phyloP scores from a whole-genome alignment of 768 basidiomycete genomes.

The Suillus americanus region DNA sequence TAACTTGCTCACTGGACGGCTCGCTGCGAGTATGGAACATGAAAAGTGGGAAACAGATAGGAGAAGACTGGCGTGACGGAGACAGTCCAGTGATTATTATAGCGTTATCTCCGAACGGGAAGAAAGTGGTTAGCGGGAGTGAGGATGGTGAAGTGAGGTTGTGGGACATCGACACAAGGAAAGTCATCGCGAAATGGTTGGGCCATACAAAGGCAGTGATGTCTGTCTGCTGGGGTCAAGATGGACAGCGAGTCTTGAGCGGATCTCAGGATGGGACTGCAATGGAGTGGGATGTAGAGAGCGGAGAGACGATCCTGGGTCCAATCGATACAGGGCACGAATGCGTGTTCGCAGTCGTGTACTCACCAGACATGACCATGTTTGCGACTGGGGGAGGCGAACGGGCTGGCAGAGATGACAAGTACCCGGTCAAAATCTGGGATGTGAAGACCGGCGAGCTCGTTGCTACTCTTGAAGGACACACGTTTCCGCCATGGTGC shows the following conservation, averaged over 20 bases:
- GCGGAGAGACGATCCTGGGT: neutral
- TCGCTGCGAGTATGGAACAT: neutral
- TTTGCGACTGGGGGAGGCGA: neutral
- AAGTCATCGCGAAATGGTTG: neutral
- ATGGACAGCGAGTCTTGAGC: neutral
- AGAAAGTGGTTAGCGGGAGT: neutral
- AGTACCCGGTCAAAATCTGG: neutral
- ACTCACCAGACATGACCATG: neutral
- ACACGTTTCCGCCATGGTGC: neutral
- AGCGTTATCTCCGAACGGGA: neutral
- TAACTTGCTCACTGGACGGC: neutral
- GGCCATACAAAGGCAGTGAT: neutral
- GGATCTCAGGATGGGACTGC: neutral
- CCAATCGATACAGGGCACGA: neutral
- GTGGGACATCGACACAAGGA: neutral
- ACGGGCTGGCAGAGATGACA: neutral
- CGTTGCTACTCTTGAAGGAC: neutral
- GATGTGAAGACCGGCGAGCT: neutral
- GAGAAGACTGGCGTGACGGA: no score
- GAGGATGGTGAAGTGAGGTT: neutral
- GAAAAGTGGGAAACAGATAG: neutral
- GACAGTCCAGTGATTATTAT: no score
- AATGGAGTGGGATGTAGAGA: neutral
- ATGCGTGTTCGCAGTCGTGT: fast-evolving
- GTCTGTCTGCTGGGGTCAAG: neutral